Conservation (phyloP, 1,139 yeast genomes). For the Debaryomycetaceae sp. region DNA sequence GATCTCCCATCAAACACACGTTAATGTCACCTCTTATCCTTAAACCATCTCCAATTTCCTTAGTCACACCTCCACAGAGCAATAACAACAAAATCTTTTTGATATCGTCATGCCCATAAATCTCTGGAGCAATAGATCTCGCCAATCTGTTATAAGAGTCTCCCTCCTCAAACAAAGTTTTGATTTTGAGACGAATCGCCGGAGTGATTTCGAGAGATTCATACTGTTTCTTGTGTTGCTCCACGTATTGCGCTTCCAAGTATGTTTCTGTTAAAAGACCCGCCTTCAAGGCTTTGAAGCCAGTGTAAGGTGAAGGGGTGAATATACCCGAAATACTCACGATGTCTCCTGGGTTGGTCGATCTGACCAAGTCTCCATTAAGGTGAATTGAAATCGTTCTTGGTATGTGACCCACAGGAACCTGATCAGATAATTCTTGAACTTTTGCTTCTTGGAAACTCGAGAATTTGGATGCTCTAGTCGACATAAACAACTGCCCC, state of each 20-base stretch:
- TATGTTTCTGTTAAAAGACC: slow-evolving; percentile 94
- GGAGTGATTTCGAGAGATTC: slow-evolving; percentile 60
- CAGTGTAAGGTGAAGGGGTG: slow-evolving; percentile 93
- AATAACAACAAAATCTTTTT: slow-evolving; percentile 84
- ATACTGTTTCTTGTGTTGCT: slow-evolving; percentile 87
- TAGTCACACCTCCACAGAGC: slow-evolving; percentile 93
- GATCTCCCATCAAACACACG: slow-evolving; percentile 97
- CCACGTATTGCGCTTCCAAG: slow-evolving; percentile 80
- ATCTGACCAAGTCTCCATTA: slow-evolving; percentile 85
- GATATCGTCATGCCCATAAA: slow-evolving; percentile 89
- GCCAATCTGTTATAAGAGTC: slow-evolving; percentile 80
- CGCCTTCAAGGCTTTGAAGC: slow-evolving; percentile 86
- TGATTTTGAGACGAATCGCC: slow-evolving; percentile 55
- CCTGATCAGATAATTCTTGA: slow-evolving; percentile 94
- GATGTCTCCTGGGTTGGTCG: slow-evolving; percentile 89
- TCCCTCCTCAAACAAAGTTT: slow-evolving; percentile 50
- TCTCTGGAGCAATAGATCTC: slow-evolving; percentile 94
- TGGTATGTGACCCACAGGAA: slow-evolving; percentile 97
- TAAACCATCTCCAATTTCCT: slow-evolving; percentile 94
- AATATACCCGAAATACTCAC: slow-evolving; percentile 92
- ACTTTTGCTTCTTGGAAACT: slow-evolving; percentile 94
- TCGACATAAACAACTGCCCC: slow-evolving; percentile 89
- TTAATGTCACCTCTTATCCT: slow-evolving; percentile 97
- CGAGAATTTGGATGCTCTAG: slow-evolving; percentile 92
- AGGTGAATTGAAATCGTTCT: slow-evolving; percentile 80